A percentile compares a stretch with the other conserved stretches of the same genome.
Conservation (phyloP, 192 early-diverging fungal species). For the Thoreauomyces humboldtii region DNA sequence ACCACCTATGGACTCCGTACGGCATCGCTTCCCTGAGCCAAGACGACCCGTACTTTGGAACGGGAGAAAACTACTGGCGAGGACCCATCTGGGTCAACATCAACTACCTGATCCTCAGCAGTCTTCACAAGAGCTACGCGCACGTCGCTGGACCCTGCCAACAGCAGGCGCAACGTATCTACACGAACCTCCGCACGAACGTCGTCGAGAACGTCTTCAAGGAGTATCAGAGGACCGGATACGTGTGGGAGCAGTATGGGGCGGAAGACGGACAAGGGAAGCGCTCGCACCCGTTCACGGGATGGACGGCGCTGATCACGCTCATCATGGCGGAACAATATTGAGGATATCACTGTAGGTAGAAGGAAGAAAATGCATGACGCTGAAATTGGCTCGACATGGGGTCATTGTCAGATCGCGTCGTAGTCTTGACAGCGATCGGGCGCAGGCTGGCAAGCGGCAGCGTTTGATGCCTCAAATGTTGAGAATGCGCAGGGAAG, state of each 20-base stretch:
- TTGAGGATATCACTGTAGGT: no score
- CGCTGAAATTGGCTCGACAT: no score
- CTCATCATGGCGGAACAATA: conserved; percentile 86
- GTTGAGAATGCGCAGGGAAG: no score
- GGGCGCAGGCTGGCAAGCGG: no score
- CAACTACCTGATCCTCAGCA: conserved; percentile 78
- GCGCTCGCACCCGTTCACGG: conserved; percentile 92
- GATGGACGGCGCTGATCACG: conserved; percentile 84
- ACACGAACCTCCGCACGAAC: conserved; percentile 69
- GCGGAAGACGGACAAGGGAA: conserved; percentile 68
- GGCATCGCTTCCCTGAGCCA: conserved; percentile 41
- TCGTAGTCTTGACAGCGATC: no score
- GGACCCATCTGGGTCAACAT: conserved; percentile 93
- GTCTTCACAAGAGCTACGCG: conserved; percentile 67
- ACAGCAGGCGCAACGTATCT: conserved; percentile 66
- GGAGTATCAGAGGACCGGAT: conserved; percentile 74
- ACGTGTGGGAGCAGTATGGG: conserved; percentile 92
- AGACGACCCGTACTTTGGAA: conserved; percentile 57
- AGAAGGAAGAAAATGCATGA: no score
- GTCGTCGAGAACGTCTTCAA: conserved; percentile 72
- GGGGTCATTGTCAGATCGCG: no score
- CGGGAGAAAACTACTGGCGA: conserved; percentile 92
- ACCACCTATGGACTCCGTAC: conserved; percentile 79
- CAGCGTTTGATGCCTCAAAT: no score
- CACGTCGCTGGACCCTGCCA: conserved; percentile 63